A percentile compares a stretch with the other conserved stretches of the same genome.
Evolutionary conservation across 805 yeast genomes (phyloP).

Genomic region (Ogataea nitratoaversa): DNA sequence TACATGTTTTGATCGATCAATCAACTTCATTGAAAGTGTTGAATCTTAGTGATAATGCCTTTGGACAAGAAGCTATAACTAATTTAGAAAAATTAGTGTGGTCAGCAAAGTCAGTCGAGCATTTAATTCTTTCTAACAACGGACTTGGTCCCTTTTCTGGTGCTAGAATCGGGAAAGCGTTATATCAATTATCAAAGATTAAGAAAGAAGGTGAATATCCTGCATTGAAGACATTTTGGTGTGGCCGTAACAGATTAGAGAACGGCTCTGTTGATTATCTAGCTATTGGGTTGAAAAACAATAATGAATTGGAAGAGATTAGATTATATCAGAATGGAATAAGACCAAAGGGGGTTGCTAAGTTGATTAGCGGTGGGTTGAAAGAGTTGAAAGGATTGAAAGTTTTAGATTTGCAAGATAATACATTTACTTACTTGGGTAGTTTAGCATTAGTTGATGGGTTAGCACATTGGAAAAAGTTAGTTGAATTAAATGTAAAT

Average conservation of each 20-base stretch:
- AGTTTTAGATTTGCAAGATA: slow-evolving; percentile 86
- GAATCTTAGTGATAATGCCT: slow-evolving; percentile 91
- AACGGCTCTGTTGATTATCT: slow-evolving; percentile 87
- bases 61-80: slow-evolving; percentile 92
- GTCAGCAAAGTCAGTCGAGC: slow-evolving; percentile 76
- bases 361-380: slow-evolving; percentile 70
- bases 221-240: slow-evolving; percentile 76
- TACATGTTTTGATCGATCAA: slow-evolving; percentile 69
- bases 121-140: slow-evolving; percentile 84
- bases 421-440: slow-evolving; percentile 77
- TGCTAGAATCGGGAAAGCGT: slow-evolving; percentile 83
- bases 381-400: slow-evolving; percentile 54
- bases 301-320: slow-evolving; percentile 54
- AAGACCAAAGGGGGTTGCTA: slow-evolving; percentile 86
- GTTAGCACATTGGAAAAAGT: slow-evolving; percentile 57
- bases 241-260: slow-evolving; percentile 96
- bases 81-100: slow-evolving; percentile 77
- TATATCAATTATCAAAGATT: slow-evolving; percentile 66
- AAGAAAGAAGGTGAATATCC: slow-evolving; percentile 28
- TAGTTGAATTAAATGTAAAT: slow-evolving; percentile 78
- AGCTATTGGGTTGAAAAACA: slow-evolving; percentile 80
- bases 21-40: slow-evolving; percentile 68
- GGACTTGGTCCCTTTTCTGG: slow-evolving; percentile 99
- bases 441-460: slow-evolving; percentile 60
- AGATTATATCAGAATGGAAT: slow-evolving; percentile 95